Evolutionary conservation across 495 filamentous ascomycete species (phyloP), one percentile per base, ranked within the genome.

Genomic region (Bombardia bombarda): DNA sequence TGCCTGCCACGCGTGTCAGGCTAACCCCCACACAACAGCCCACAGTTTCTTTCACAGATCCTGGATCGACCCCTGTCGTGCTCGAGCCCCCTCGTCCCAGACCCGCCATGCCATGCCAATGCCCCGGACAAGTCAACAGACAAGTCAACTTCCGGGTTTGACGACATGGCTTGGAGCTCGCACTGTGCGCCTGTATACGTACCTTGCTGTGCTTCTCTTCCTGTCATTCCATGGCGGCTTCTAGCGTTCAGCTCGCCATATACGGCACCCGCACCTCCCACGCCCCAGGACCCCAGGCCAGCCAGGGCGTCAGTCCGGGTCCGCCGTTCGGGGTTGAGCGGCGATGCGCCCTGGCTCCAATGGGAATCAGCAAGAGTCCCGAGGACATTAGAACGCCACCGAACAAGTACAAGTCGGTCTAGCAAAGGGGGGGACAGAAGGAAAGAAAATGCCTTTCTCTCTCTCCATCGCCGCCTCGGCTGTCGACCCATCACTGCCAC

Each of bases 1-100:
- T n/a, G n/a, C n/a, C n/a, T n/a, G n/a, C n/a, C n/a, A n/a, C n/a
- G n/a, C 28, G 24, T 36, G 48, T 47, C 46, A 45, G 23, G 51
- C 51, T 58, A 62, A 64, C 61, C 61, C 61, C 61, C 61, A 64
- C 61, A 62, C 61, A 55, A 48, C 26, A 51, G 41, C 51, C 51
- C 50, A 49, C 48, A 48, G 43, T 50, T 49, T 38, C 37, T 44
- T 45, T 45, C 47, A 40, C 43, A 39, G 45, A 51, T 55, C 52
- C 57, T 47, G 43, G 47, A 38, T 44, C 45, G n/a, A 35, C 43
- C 51, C 46, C 38, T 43, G 40, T 47, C 38, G 42, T 42, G 50
- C 50, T 53, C 46, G 55, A 47, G 42, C 57, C 52, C 33, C 45
- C 43, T 50, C 39, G 34, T 41, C 42, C 49, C 42, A 28, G 26